Percentiles rank a stretch among this genome's conserved stretches.
phyloP scores from a whole-genome alignment of 1,284 basidiomycete species.

The Termitomyces sp. region DNA sequence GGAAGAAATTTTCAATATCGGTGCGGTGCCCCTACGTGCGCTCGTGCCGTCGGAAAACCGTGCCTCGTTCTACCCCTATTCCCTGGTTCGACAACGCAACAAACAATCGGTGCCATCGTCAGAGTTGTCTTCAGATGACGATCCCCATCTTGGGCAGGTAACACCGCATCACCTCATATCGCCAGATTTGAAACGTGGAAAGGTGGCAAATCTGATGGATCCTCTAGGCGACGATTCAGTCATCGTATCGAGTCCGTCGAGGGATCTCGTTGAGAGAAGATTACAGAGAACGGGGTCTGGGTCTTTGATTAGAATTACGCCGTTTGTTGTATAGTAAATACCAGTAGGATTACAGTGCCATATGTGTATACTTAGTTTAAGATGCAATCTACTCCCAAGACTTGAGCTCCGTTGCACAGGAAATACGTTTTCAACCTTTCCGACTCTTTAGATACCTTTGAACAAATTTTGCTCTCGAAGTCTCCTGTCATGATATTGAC shows the following conservation, averaged over 20 bases:
- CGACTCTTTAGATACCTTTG: no score
- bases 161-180: slow-evolving; percentile 64
- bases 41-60: neutral
- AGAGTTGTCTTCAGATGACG: slow-evolving; percentile 53
- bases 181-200: slow-evolving; percentile 30
- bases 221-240: slow-evolving; percentile 26
- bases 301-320: slow-evolving; percentile 6
- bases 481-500: no score
- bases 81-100: neutral
- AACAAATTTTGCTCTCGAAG: no score
- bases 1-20: neutral
- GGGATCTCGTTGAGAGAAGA: slow-evolving; percentile 16
- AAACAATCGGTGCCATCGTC: slow-evolving; percentile 12
- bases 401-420: no score
- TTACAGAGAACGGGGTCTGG: slow-evolving; percentile 14
- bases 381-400: neutral
- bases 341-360: neutral
- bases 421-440: no score
- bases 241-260: slow-evolving; percentile 16
- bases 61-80: slow-evolving; percentile 1
- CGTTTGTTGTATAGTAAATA: slow-evolving; percentile 12
- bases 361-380: neutral
- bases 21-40: neutral
- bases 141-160: slow-evolving; percentile 56
- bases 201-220: slow-evolving; percentile 14